Conservation (phyloP, 1,284 basidiomycete genomes). For the Melanopsichium pennsylvanicum region DNA sequence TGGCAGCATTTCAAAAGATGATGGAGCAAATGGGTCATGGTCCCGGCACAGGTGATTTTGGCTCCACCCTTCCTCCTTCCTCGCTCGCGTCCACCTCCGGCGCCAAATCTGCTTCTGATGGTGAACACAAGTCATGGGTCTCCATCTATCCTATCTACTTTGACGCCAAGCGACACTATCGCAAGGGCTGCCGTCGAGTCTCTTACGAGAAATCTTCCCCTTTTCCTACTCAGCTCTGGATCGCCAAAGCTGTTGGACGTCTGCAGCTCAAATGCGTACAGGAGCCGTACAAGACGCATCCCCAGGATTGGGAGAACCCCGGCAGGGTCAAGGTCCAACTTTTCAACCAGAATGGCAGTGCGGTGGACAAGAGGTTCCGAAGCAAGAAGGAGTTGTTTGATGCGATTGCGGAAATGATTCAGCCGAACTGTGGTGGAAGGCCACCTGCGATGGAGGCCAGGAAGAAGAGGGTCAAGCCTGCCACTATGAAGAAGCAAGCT, state of each 20-base stretch:
- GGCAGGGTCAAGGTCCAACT: slow-evolving; percentile 80
- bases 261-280: slow-evolving; percentile 82
- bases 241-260: slow-evolving; percentile 80
- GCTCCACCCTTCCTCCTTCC: slow-evolving; percentile 20
- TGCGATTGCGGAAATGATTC: slow-evolving; percentile 48
- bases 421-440: slow-evolving; percentile 52
- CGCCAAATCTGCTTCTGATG: slow-evolving; percentile 34
- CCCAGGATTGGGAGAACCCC: slow-evolving; percentile 91
- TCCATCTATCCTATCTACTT: slow-evolving; percentile 96
- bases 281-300: slow-evolving; percentile 84
- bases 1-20: slow-evolving; percentile 57
- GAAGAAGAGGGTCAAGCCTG: slow-evolving; percentile 35
- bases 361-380: slow-evolving; percentile 77
- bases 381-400: slow-evolving; percentile 75
- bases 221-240: slow-evolving; percentile 92
- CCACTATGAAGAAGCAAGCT: slow-evolving; percentile 37
- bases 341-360: slow-evolving; percentile 80
- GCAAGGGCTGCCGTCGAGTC: slow-evolving; percentile 82
- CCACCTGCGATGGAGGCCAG: slow-evolving; percentile 50
- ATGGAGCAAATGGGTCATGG: slow-evolving; percentile 57
- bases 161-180: slow-evolving; percentile 88
- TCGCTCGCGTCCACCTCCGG: slow-evolving; percentile 7
- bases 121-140: slow-evolving; percentile 76
- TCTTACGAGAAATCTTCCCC: slow-evolving; percentile 81
- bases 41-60: slow-evolving; percentile 36